Evolutionary conservation across 2,329 filamentous ascomycete genomes (phyloP).

Genomic region (Colletotrichum costaricense): DNA sequence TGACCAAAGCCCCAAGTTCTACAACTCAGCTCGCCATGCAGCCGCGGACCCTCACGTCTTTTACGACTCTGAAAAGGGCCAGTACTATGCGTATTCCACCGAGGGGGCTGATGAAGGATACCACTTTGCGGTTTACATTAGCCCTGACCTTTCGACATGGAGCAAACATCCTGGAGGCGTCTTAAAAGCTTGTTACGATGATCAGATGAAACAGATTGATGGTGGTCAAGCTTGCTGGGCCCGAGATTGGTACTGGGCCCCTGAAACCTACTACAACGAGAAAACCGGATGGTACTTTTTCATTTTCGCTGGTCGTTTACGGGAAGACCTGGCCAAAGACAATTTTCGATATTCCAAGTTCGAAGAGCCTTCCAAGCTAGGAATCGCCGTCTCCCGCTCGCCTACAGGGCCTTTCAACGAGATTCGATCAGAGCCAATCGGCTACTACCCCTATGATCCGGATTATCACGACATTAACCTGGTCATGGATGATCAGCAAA

Average conservation of each 20-base stretch:
- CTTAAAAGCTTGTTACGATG: constrained; percentile 46
- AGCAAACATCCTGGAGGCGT: constrained; percentile 46
- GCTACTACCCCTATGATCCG: constrained; percentile 49
- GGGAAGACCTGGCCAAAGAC: constrained; percentile 44
- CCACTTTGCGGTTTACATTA: constrained; percentile 49
- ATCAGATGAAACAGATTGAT: constrained; percentile 41
- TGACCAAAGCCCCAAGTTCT: constrained; percentile 42
- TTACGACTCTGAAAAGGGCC: constrained; percentile 43
- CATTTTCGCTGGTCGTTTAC: constrained; percentile 48
- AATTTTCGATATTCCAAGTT: constrained; percentile 48
- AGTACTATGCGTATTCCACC: constrained; percentile 50
- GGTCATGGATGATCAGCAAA: constrained; percentile 49
- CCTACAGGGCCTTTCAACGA: constrained; percentile 47
- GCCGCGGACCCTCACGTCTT: constrained; percentile 48
- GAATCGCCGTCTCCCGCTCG: constrained; percentile 48
- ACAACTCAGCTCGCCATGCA: constrained; percentile 46
- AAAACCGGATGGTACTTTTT: constrained; percentile 51
- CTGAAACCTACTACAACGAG: constrained; percentile 49
- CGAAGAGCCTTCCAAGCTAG: constrained; percentile 50
- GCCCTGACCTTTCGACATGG: constrained; percentile 50
- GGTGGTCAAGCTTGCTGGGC: constrained; percentile 50
- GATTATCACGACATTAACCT: constrained; percentile 50
- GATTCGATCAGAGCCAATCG: constrained; percentile 45
- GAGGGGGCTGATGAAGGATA: constrained; percentile 47
- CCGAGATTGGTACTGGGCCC: constrained; percentile 50